A percentile compares a stretch with the other conserved stretches of the same genome.
Evolutionary conservation across 2,329 filamentous ascomycete genomes (phyloP).

Genomic region (Fusarium sp.): DNA sequence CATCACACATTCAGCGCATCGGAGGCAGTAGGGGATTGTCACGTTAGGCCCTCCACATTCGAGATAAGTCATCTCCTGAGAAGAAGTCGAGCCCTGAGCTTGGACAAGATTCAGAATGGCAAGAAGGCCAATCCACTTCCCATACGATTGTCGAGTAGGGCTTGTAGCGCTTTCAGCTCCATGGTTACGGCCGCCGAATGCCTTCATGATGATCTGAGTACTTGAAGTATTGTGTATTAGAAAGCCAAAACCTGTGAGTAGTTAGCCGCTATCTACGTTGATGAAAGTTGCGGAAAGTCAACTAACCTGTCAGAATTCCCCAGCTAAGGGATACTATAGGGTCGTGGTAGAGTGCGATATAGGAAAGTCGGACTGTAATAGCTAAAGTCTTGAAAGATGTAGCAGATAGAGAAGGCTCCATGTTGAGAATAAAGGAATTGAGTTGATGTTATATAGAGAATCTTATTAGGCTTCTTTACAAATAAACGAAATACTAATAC

Average conservation of each 20-base stretch:
- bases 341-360: background rate
- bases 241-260: background rate
- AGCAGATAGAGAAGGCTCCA: background rate
- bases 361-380: background rate
- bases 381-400: background rate
- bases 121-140: background rate
- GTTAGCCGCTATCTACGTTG: background rate
- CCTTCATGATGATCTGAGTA: background rate
- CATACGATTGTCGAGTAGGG: background rate
- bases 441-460: background rate
- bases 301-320: background rate
- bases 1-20: background rate
- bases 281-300: background rate
- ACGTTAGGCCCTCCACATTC: background rate
- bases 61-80: background rate
- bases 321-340: background rate
- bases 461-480: accelerated
- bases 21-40: background rate
- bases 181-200: background rate
- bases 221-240: accelerated
- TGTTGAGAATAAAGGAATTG: accelerated
- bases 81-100: background rate
- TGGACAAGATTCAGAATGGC: background rate
- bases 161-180: too few relatives aligned
- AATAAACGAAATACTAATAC: background rate